Evolutionary conservation across 345 rosid species (phyloP), one percentile per base, ranked within the genome.

Genomic region (Brassica napus): DNA sequence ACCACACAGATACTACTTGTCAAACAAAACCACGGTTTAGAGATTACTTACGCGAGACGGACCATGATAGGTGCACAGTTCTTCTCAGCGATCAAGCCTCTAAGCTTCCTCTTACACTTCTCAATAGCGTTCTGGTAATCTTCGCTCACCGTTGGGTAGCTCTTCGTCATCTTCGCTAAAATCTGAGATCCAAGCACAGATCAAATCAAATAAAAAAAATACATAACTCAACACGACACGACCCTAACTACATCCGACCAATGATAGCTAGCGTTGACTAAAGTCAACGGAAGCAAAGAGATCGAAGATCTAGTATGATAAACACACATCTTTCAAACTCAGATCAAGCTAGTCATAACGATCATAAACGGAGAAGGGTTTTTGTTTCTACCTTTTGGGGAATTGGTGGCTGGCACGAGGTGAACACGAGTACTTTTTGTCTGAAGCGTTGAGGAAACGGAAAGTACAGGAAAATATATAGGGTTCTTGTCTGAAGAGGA

Each of bases 61-160:
- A 95, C 96, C 91, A 95, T 93, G 83, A 95, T 64, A 0, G 99
- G 99, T 77, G 98, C 99, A 63, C 99, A 93, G 77, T 83, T 84
- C 87, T 93, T 95, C 81, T 91, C 96, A 23, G 98, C 92, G 77
- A 95, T 93, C 77, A 91, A 35, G 11, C 91, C 98, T 68, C 97
- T 87, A 59, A 95, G 94, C 89, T 90, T 95, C 85, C 73, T 90
- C 92, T 78, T 95, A 35, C 88, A 86, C 79, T 95, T 95, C 74
- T 90, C 94, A 4, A 94, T 64, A n/a, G 92, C 91, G 87, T 90
- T 91, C 67, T 65, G 37, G 88, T 94, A 94, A 21, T 91, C 97
- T 63, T 82, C 92, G 77, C 91, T 90, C 63, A 91, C 98, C 6
- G 87, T 75, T 1, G 99, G 99, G 77, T 94, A 92, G 74, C 65